Evolutionary conservation across 345 rosid genomes (phyloP).

Genomic region (Hibiscus tridactylites): DNA sequence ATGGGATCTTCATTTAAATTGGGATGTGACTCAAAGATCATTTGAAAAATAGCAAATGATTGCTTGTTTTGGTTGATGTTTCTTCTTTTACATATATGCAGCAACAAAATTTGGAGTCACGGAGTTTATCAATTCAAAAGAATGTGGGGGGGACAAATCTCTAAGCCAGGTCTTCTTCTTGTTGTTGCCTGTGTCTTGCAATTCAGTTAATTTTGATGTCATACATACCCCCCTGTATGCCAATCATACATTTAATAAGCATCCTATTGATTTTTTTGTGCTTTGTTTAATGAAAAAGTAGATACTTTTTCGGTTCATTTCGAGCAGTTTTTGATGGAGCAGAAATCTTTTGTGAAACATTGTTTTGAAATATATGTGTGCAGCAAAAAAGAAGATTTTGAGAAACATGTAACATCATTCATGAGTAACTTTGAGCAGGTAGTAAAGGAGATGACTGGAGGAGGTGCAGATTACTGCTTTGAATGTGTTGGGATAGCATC

Average conservation of each 20-base stretch:
- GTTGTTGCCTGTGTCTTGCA: neutral
- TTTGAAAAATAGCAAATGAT: too few species aligned
- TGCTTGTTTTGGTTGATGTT: neutral
- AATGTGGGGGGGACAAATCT: slow-evolving; percentile 36
- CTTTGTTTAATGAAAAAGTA: too few species aligned
- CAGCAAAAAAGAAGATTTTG: neutral
- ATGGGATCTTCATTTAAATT: neutral
- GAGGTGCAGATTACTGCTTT: slow-evolving; percentile 61
- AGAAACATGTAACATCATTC: neutral
- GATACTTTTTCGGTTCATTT: too few species aligned
- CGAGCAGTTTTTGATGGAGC: neutral
- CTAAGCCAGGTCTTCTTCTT: slow-evolving; percentile 48
- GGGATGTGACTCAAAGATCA: too few species aligned
- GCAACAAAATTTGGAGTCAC: slow-evolving; percentile 68
- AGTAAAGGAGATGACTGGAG: slow-evolving; percentile 46
- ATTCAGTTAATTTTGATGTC: neutral
- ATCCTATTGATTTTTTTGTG: too few species aligned
- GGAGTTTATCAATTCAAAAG: slow-evolving; percentile 54
- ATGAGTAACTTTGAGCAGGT: slow-evolving; percentile 3
- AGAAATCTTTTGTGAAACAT: neutral
- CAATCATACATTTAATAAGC: too few species aligned
- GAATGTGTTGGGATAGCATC: slow-evolving; percentile 51
- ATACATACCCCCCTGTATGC: neutral
- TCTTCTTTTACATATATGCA: slow-evolving; percentile 16
- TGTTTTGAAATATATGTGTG: neutral